Evolutionary conservation across 2,329 filamentous ascomycete genomes (phyloP).

Genomic region (Penicillium sp.): DNA sequence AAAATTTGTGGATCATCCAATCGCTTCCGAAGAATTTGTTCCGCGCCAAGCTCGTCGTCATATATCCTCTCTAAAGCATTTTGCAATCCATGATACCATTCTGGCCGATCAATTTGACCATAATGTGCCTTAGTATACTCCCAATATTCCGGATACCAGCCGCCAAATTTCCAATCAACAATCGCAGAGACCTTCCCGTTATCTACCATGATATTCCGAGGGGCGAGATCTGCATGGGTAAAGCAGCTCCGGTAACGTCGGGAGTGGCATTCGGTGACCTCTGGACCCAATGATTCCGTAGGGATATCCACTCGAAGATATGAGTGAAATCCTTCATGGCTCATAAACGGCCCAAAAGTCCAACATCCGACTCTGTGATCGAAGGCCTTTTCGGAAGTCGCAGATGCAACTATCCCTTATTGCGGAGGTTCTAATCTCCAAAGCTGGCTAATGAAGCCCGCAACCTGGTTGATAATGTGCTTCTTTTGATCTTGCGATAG

Average conservation of each 20-base stretch:
- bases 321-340: neutral
- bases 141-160: constrained; percentile 7
- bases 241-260: neutral
- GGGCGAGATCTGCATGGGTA: neutral
- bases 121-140: constrained; percentile 2
- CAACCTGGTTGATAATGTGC: neutral
- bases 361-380: neutral
- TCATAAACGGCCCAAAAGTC: neutral
- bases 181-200: neutral
- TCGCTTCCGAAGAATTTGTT: neutral
- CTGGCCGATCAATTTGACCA: neutral
- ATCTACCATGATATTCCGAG: neutral
- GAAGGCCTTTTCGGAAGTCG: neutral
- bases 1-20: neutral
- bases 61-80: neutral
- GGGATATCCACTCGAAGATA: neutral
- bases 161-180: neutral
- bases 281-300: neutral
- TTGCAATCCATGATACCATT: neutral
- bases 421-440: neutral
- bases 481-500: neutral
- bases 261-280: neutral
- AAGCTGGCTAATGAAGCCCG: neutral
- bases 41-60: neutral
- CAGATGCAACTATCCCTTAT: constrained; percentile 2